These are phyloP conservation scores for Lindgomyces ingoldianus DNA, from an alignment of 495 filamentous ascomycete genomes.

Conservation along the genomic window DNA sequence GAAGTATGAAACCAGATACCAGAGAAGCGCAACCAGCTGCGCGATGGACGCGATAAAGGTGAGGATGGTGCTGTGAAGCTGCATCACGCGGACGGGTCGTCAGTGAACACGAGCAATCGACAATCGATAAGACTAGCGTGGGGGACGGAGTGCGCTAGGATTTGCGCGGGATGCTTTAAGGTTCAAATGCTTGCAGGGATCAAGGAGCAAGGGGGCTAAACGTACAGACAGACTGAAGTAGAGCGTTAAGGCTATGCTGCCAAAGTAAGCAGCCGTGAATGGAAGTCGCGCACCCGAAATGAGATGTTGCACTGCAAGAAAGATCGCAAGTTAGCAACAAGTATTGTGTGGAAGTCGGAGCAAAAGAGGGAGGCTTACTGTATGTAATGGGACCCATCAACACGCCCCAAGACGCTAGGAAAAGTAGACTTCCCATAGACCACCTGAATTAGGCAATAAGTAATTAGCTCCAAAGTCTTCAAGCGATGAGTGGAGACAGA, in stretches of 20 bases:
- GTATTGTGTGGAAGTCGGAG: neutral
- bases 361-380: conserved; percentile 40
- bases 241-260: conserved; percentile 83
- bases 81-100: conserved; percentile 39
- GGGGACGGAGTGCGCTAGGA: conserved; percentile 26
- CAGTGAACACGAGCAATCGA: conserved; percentile 27
- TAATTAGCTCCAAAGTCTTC: conserved; percentile 23
- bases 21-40: conserved; percentile 79
- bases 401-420: conserved; percentile 89
- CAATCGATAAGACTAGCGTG: conserved; percentile 37
- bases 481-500: conserved; percentile 20
- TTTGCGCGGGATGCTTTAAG: conserved; percentile 17
- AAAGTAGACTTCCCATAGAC: conserved; percentile 88
- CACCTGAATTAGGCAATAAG: conserved; percentile 61
- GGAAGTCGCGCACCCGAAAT: conserved; percentile 81
- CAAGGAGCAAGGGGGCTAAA: conserved; percentile 3
- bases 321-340: neutral
- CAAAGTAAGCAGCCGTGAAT: conserved; percentile 97
- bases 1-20: conserved; percentile 98
- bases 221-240: conserved; percentile 91
- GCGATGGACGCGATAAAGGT: conserved; percentile 80
- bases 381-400: conserved; percentile 88
- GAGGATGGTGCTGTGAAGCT: conserved; percentile 79
- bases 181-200: conserved; percentile 30
- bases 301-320: conserved; percentile 65